Evolutionary conservation across 148 eudicot genomes (phyloP).

Genomic region (Rhododendron molle): DNA sequence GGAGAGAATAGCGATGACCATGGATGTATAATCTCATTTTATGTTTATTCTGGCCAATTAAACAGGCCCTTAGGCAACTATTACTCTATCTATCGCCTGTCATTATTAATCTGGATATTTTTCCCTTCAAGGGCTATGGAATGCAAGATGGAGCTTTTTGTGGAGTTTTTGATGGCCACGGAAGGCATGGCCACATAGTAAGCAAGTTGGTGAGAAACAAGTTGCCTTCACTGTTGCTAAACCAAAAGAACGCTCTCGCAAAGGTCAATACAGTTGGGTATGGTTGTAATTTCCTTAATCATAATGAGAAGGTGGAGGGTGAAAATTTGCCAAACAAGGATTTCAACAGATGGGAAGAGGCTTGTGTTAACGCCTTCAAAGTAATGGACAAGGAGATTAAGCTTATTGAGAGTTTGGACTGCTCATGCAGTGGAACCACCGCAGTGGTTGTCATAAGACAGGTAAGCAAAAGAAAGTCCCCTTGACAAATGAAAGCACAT

Average conservation of each 20-base stretch:
- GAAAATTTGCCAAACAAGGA: constrained; percentile 17
- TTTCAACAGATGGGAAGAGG: constrained; percentile 41
- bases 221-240: constrained; percentile 50
- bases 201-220: constrained; percentile 64
- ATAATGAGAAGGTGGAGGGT: constrained; percentile 13
- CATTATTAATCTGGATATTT: neutral
- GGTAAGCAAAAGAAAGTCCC: constrained; percentile 24
- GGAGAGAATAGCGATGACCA: neutral
- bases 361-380: constrained; percentile 55
- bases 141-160: constrained; percentile 48
- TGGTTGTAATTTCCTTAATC: neutral
- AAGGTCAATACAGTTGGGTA: neutral
- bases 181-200: constrained; percentile 61
- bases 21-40: neutral
- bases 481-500: neutral
- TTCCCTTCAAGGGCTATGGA: constrained; percentile 55
- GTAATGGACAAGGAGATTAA: constrained; percentile 71
- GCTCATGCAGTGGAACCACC: constrained; percentile 73
- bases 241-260: constrained; percentile 33
- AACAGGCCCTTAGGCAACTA: too few species aligned
- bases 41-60: neutral
- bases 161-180: constrained; percentile 89
- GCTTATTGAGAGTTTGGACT: constrained; percentile 49
- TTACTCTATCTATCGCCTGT: neutral
- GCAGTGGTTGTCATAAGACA: constrained; percentile 68